Evolutionary conservation across 805 yeast species (phyloP).

Genomic region (Dipodascopsis uninucleata): DNA sequence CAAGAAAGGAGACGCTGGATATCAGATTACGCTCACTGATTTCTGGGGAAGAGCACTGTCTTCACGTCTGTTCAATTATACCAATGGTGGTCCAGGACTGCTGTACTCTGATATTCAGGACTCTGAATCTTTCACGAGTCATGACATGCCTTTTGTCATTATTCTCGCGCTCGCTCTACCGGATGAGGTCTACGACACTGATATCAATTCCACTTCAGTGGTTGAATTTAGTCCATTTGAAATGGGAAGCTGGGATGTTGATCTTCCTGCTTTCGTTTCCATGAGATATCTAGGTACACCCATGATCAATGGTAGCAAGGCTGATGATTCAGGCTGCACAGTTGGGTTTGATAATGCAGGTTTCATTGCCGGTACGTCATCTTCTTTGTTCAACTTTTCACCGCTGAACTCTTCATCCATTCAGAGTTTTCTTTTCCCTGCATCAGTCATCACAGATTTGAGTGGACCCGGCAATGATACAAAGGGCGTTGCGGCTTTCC

Average conservation of each 20-base stretch:
- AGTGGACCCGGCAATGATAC: neutral
- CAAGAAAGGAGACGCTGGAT: constrained; percentile 60
- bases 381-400: constrained; percentile 37
- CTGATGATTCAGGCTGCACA: constrained; percentile 45
- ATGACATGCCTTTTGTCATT: constrained; percentile 70
- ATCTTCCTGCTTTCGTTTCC: constrained; percentile 62
- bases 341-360: constrained; percentile 76
- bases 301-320: constrained; percentile 57
- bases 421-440: constrained; percentile 13
- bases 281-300: constrained; percentile 67
- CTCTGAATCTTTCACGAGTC: constrained; percentile 55
- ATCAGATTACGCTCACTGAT: constrained; percentile 64
- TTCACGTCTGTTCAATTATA: constrained; percentile 61
- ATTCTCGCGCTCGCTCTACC: constrained; percentile 48
- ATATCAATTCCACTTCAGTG: constrained; percentile 61
- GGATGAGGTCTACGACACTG: constrained; percentile 47
- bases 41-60: constrained; percentile 77
- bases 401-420: constrained; percentile 8
- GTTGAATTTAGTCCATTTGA: constrained; percentile 55
- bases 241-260: constrained; percentile 85
- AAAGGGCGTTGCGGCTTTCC: constrained; percentile 60
- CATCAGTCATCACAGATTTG: constrained; percentile 44
- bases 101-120: constrained; percentile 56
- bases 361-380: constrained; percentile 62
- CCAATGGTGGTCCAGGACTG: constrained; percentile 61